Percentiles rank a stretch among this genome's conserved stretches.
phyloP scores from a whole-genome alignment of 805 yeast genomes.

The Lipomyces yamadae region DNA sequence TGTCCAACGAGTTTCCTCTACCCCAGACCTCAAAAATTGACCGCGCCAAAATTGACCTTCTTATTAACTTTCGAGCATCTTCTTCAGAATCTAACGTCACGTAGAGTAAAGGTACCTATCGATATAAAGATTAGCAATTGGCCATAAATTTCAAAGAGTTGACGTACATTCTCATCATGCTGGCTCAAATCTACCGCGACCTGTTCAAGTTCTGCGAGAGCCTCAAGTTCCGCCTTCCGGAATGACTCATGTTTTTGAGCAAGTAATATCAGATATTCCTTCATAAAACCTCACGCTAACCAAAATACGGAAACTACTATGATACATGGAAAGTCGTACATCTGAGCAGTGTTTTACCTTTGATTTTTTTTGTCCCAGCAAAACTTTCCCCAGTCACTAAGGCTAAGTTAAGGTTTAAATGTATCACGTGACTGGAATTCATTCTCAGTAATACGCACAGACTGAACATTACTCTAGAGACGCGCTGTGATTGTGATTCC shows the following conservation, averaged over 20 bases:
- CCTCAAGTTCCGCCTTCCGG: constrained; percentile 79
- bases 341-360: too few relatives aligned
- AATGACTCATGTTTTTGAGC: constrained; percentile 85
- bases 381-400: neutral
- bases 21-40: constrained; percentile 90
- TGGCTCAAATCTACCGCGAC: constrained; percentile 62
- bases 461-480: neutral
- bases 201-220: constrained; percentile 70
- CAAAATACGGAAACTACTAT: neutral
- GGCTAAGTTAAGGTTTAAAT: neutral
- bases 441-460: neutral
- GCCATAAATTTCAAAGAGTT: neutral
- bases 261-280: constrained; percentile 73
- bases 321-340: neutral
- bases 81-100: constrained; percentile 69
- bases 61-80: constrained; percentile 66
- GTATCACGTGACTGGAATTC: neutral
- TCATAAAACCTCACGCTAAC: constrained; percentile 42
- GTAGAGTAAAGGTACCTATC: constrained; percentile 66
- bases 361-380: too few relatives aligned
- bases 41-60: constrained; percentile 69
- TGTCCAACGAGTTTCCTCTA: constrained; percentile 58
- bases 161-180: constrained; percentile 55
- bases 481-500: neutral
- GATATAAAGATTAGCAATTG: constrained; percentile 1